Evolutionary conservation across 257 asterid species (phyloP).

Genomic region (Parsonsia alboflavescens): DNA sequence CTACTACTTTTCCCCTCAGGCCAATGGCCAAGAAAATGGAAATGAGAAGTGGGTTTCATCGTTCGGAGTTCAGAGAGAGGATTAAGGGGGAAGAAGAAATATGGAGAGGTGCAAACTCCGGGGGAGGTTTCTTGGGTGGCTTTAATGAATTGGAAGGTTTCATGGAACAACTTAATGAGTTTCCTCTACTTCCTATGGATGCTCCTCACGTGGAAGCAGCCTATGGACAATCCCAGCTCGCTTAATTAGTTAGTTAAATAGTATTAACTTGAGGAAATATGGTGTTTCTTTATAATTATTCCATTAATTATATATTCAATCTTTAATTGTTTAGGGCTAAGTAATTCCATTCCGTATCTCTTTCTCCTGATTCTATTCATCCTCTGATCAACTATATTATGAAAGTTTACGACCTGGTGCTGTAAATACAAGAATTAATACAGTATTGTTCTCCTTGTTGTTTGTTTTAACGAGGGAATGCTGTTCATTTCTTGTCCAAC

Average conservation of each 20-base stretch:
- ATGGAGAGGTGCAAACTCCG: slow-evolving; percentile 56
- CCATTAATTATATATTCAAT: slow-evolving; percentile 11
- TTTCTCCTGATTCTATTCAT: neutral
- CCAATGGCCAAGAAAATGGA: slow-evolving; percentile 32
- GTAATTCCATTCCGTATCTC: too few relatives aligned
- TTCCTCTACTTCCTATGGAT: slow-evolving; percentile 42
- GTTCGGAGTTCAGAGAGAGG: slow-evolving; percentile 31
- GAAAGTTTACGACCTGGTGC: neutral
- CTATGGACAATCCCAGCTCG: slow-evolving; percentile 37
- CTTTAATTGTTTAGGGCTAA: slow-evolving; percentile 2
- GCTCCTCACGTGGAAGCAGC: slow-evolving; percentile 29
- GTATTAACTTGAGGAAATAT: slow-evolving; percentile 1
- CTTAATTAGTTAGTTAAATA: slow-evolving; percentile 14
- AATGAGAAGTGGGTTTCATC: slow-evolving; percentile 23
- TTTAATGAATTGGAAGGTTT: slow-evolving; percentile 56
- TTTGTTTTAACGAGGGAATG: neutral
- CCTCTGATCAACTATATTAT: neutral
- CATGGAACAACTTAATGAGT: slow-evolving; percentile 47
- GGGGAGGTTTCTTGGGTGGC: slow-evolving; percentile 63
- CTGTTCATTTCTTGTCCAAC: neutral
- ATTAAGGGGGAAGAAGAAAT: slow-evolving; percentile 80
- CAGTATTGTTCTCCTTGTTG: too few relatives aligned
- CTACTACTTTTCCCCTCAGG: neutral
- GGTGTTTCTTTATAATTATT: slow-evolving; percentile 12
- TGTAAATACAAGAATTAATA: neutral